Base-by-base conservation (phyloP, 148 eudicot genomes). In the Chenopodium suecicum region DNA sequence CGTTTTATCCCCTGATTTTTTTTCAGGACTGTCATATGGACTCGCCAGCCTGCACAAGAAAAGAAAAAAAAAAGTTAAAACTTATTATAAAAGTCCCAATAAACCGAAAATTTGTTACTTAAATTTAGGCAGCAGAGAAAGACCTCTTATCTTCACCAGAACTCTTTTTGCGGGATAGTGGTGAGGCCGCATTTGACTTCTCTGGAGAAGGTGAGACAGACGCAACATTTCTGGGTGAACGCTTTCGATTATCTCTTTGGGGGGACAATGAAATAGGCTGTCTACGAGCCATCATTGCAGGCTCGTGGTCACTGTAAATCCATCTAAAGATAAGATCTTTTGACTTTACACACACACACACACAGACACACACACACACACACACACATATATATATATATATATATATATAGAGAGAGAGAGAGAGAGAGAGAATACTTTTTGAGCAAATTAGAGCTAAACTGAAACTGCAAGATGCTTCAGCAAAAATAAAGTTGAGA, bases 221-320 rank as follows among this genome's bases (percentile, higher is more conserved):
- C 74, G 79, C 77, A 66, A 72, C 81, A 73, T 83, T 88, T 78
- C 85, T 82, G 68, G 74, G 84, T 34, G 84, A 79, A 68, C 72
- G 82, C 63, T 76, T 82, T 74, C 78, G 81, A 31, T 69, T 85
- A 52, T 89, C 97, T 88, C 92, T 90, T 83, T 90, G 92, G 5
- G 97, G 92, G 68, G 94, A 91, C 85, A 89, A 83, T 77, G 91
- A 85, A 81, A 86, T 84, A 66, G 88, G 86, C 54, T 86, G 89
- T 62, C 82, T 85, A 77, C 75, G 86, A 41, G 48, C 48, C 74
- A 73, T 83, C 80, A 69, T 70, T 60, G 87, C 72, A 82, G 76
- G 82, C 82, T 84, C 92, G 41, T 56, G 82, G 67, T 86, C 89
- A 70, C 84, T 85, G 84, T 64, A 77, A 27, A 50, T n/a, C 48